phyloP scores from a whole-genome alignment of 441 rosid species.

The Isatis lusitanica region DNA sequence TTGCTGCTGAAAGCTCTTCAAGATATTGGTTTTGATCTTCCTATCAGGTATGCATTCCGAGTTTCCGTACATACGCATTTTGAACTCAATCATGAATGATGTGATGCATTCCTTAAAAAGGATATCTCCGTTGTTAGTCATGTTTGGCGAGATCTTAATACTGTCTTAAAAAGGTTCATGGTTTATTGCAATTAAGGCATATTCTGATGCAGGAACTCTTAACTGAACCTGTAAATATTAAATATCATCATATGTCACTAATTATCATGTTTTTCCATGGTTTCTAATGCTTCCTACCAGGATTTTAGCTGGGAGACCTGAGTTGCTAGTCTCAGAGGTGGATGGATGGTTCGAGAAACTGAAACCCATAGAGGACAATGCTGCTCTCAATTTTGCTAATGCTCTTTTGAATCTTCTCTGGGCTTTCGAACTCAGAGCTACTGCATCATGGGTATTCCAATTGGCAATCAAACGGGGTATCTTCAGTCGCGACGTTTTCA shows the following conservation, averaged over 20 bases:
- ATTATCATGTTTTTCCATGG: background rate
- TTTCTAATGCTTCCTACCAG: constrained; percentile 40
- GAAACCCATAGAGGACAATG: constrained; percentile 69
- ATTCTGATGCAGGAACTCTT: background rate
- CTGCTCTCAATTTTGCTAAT: constrained; percentile 87
- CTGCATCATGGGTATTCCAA: constrained; percentile 90
- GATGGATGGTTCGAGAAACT: constrained; percentile 70
- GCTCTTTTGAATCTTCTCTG: constrained; percentile 86
- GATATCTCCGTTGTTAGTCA: background rate
- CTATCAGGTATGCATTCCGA: constrained; percentile 56
- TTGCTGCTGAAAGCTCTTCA: constrained; percentile 64
- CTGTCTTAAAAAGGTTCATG: background rate
- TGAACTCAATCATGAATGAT: background rate
- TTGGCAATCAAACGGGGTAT: constrained; percentile 77
- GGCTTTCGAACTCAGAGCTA: constrained; percentile 93
- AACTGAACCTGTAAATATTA: background rate
- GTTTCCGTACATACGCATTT: background rate
- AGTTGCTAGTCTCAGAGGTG: constrained; percentile 62
- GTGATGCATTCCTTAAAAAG: background rate
- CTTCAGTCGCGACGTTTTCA: constrained; percentile 71
- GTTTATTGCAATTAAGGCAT: background rate
- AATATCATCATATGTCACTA: background rate
- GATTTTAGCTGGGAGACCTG: constrained; percentile 66
- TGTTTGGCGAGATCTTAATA: background rate
- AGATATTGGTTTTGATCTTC: constrained; percentile 81